These are phyloP conservation scores for Tetrahymena thermophila DNA, from an alignment of 73 alveolate species.

Conservation along the genomic window DNA sequence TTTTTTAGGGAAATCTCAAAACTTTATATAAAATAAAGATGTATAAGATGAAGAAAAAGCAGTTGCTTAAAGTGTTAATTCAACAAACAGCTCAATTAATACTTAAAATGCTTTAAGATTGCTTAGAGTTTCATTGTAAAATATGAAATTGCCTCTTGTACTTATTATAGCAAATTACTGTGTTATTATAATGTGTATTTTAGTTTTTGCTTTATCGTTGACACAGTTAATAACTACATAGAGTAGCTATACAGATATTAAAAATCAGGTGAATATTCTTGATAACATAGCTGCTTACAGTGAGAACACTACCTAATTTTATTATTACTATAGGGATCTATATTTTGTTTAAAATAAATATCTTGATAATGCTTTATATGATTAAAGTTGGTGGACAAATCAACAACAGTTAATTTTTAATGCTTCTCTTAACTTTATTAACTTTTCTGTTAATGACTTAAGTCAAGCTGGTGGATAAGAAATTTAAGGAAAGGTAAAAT, in stretches of 20 bases:
- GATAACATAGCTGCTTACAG: background rate
- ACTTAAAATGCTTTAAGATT: slow-evolving; percentile 28
- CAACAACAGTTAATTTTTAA: background rate
- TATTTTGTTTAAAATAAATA: background rate
- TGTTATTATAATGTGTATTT: slow-evolving; percentile 3
- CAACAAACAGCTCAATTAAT: background rate
- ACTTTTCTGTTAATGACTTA: background rate
- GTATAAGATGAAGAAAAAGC: slow-evolving; percentile 24
- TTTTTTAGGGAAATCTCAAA: too few species aligned
- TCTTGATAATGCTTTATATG: background rate
- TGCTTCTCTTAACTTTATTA: background rate
- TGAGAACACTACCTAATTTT: background rate
- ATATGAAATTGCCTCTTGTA: slow-evolving; percentile 26
- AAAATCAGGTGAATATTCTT: background rate
- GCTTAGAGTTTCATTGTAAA: slow-evolving; percentile 20
- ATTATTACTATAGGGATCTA: background rate
- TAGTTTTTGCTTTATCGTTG: slow-evolving; percentile 12
- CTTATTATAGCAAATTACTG: slow-evolving; percentile 27
- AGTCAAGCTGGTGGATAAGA: background rate
- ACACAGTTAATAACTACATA: background rate
- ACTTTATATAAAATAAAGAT: background rate
- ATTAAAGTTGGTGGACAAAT: background rate
- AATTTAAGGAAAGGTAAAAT: background rate
- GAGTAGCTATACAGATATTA: background rate
- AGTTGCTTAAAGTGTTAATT: slow-evolving; percentile 16